These are phyloP conservation scores for Blastobotrys buckinghamii DNA, from an alignment of 1,139 yeast genomes.

Conservation along the genomic window DNA sequence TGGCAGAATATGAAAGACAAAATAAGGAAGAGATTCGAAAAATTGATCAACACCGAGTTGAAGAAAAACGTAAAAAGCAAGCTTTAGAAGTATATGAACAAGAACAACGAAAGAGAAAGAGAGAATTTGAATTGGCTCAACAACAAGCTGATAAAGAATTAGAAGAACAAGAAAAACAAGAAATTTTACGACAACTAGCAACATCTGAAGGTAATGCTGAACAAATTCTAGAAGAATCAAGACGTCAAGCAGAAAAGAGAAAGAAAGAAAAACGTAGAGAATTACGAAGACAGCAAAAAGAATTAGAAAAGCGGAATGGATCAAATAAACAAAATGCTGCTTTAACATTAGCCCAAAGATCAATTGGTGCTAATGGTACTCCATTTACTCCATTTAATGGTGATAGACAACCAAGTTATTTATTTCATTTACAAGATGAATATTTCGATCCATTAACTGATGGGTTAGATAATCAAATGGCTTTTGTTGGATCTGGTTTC, in stretches of 20 bases:
- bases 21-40: conserved; percentile 73
- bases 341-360: conserved; percentile 9
- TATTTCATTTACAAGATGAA: conserved; percentile 41
- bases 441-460: conserved; percentile 60
- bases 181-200: conserved; percentile 61
- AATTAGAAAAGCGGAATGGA: neutral
- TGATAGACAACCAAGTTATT: conserved; percentile 58
- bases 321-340: conserved; percentile 14
- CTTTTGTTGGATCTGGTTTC: conserved; percentile 84
- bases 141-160: conserved; percentile 34
- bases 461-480: conserved; percentile 56
- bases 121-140: conserved; percentile 32
- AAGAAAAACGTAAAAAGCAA: conserved; percentile 53
- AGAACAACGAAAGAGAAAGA: conserved; percentile 42
- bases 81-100: conserved; percentile 68
- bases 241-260: conserved; percentile 35
- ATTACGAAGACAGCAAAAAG: conserved; percentile 21
- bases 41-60: conserved; percentile 60
- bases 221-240: conserved; percentile 35
- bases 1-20: conserved; percentile 65
- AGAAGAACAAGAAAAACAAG: conserved; percentile 54
- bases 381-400: conserved; percentile 97
- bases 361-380: conserved; percentile 26
- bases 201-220: conserved; percentile 45
- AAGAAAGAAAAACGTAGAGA: conserved; percentile 20